phyloP scores from a whole-genome alignment of 1,284 basidiomycete genomes.

The Paramarasmius palmivorus region DNA sequence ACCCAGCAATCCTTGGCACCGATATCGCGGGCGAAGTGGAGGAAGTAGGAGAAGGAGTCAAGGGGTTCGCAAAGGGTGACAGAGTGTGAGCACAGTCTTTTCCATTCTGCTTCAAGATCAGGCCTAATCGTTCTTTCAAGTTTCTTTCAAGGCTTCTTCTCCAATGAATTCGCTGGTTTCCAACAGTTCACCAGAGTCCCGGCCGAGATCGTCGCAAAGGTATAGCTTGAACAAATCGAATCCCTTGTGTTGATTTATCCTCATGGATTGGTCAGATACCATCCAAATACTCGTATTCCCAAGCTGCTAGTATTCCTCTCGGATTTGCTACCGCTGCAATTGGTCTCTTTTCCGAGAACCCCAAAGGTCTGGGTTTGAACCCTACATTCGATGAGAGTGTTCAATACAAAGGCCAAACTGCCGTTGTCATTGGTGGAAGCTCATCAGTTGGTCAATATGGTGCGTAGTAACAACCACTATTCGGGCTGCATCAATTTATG shows the following conservation, averaged over 20 bases:
- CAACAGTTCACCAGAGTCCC: slow-evolving; percentile 49
- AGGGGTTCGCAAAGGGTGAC: slow-evolving; percentile 52
- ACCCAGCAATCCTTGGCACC: slow-evolving; percentile 48
- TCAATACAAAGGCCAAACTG: slow-evolving; percentile 1
- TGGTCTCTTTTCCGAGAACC: slow-evolving; percentile 1
- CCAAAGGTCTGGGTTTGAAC: slow-evolving; percentile 6
- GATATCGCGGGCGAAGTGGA: slow-evolving; percentile 61
- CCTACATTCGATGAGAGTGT: slow-evolving; percentile 5
- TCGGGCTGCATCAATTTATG: neutral
- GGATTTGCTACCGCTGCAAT: neutral
- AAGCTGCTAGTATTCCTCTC: slow-evolving; percentile 8
- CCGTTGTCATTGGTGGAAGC: slow-evolving; percentile 6
- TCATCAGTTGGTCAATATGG: slow-evolving; percentile 12
- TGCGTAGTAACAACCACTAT: slow-evolving; percentile 19
- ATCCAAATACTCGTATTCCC: slow-evolving; percentile 5
- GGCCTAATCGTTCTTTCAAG: neutral
- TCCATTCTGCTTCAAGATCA: neutral
- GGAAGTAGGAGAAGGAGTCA: slow-evolving; percentile 51
- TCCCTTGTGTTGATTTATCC: neutral
- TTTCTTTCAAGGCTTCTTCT: slow-evolving; percentile 40
- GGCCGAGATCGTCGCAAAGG: slow-evolving; percentile 43
- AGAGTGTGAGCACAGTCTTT: slow-evolving; percentile 43
- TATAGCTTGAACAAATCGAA: slow-evolving; percentile 15
- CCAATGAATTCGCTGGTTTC: slow-evolving; percentile 40
- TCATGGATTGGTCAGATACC: neutral